Base-by-base conservation (phyloP, 176 grass and related monocot genomes). In the Hordeum marinum region DNA sequence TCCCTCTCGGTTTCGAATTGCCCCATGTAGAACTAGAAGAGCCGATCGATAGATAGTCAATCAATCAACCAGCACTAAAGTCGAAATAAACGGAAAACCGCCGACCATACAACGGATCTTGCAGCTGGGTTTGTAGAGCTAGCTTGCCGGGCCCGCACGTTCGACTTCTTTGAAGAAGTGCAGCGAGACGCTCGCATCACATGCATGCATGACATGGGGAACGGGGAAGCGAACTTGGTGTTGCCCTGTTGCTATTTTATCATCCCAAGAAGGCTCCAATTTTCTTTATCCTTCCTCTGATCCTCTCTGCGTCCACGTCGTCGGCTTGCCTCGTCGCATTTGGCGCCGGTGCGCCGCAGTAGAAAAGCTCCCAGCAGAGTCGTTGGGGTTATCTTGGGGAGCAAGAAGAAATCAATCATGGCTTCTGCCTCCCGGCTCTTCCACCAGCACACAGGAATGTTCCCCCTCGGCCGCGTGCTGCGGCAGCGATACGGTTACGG, bases 261-360 rank as follows among this genome's bases (percentile, higher is more conserved):
- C 52, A 6, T 1, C 18, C 52, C 52, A 8, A 55, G 52, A 7
- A 4, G 8, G n/a, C 40, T 72, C 6, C 23, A 0, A 29, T 72
- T 41, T 43, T 8, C 23, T 57, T 70, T 65, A 60, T 29, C 63
- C 12, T 7, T 36, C 11, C 15, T n/a, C n/a, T n/a, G n/a, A n/a
- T n/a, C n/a, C n/a, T 35, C 15, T 7, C 48, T 52, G 8, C 63
- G 82, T 76, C 70, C 76, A 18, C 76, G 82, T 65, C 71, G 81
- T 85, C 92, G 84, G 63, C 82, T 79, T 57, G 85, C 75, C 88
- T 80, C 91, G 11, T 85, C 84, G 26, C 76, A 18, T 73, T 59
- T 59, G 36, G 27, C 36, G 23, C 4, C 48, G 20, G 15, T 1
- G 76, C 77, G 68, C 78, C 88, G 63, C 48, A 78, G 77, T 85